A percentile compares a stretch with the other conserved stretches of the same genome.
These are phyloP conservation scores for Rhynchosporium agropyri DNA, from an alignment of 2,329 filamentous ascomycete genomes.

Conservation along the genomic window DNA sequence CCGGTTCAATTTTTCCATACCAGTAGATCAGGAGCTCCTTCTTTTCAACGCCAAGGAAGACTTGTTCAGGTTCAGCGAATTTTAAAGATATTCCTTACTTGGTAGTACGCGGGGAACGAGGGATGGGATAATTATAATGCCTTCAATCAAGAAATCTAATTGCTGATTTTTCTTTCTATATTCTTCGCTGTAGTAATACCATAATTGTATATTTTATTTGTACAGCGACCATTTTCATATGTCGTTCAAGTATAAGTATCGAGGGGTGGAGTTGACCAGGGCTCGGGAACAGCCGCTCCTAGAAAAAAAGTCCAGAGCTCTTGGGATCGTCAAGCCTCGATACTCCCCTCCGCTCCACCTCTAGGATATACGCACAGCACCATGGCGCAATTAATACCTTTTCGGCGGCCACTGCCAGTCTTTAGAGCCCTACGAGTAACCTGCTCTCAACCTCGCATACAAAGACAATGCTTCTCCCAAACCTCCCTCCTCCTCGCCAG, in stretches of 20 bases:
- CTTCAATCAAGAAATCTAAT: too few relatives aligned
- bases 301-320: slow-evolving; percentile 11
- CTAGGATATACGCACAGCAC: not conserved
- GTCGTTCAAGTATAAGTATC: not conserved
- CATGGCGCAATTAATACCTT: slow-evolving; percentile 19
- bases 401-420: slow-evolving; percentile 37
- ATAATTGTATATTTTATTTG: not conserved
- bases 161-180: too few relatives aligned
- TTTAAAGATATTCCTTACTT: too few relatives aligned
- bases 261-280: not conserved
- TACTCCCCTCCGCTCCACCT: not conserved
- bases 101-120: too few relatives aligned
- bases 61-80: too few relatives aligned
- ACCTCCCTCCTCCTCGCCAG: slow-evolving; percentile 17
- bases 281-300: slow-evolving; percentile 2
- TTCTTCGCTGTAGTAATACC: too few relatives aligned
- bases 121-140: too few relatives aligned
- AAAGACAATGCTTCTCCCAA: slow-evolving; percentile 35
- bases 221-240: not conserved
- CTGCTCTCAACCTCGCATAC: slow-evolving; percentile 6
- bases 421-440: slow-evolving; percentile 21
- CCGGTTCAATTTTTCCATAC: too few relatives aligned
- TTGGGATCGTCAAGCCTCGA: not conserved
- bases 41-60: too few relatives aligned
- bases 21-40: too few relatives aligned